Base-by-base conservation (phyloP, 768 basidiomycete genomes). In the Phylloporus sp. region DNA sequence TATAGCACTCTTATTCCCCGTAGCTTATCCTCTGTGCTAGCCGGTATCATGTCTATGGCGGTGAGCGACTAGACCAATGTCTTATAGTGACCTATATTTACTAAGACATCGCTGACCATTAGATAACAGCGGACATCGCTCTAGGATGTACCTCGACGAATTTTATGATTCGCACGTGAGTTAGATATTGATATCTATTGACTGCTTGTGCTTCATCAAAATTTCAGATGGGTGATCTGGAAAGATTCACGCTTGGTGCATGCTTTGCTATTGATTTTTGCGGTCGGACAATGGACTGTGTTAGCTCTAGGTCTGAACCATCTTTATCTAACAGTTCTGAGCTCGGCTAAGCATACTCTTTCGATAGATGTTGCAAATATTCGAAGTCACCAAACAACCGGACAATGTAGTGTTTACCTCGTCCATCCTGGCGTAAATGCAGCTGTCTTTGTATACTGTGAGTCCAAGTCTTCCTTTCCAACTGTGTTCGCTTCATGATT, bases 101-200 rank as follows among this genome's bases (percentile, higher is more conserved):
- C 15, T 50, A 24, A 62, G 10, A 15, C 6, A 13, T 29, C 5
- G 28, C n/a, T n/a, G n/a, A n/a, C n/a, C 22, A 5, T 10, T 38
- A 69, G 66, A 4, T 59, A 8, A 3, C 47, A 4, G 59, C 36
- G 18, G 40, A 56, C 22, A 50, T 66, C 22, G 49, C 29, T 22
- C 23, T 67, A 2, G 63, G 50, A 22, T 60, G 47, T 24, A 12
- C 45, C 39, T 68, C 68, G 0, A 50, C 45, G 18, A 69, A 69
- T 43, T 18, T 67, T 40, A 59, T 69, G 57, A 53, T 69, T 47
- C 63, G 68, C 46, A 59, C 61, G 68, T 68, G 47, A 49, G 66
- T 47, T 28, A 8, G 9, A 40, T 3, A 29, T 18, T 3, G 8
- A 0, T 20, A 6, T 34, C 24, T 20, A 1, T 34, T 7, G 6